Conservation (phyloP, 345 rosid species). For the Brassica carinata region DNA sequence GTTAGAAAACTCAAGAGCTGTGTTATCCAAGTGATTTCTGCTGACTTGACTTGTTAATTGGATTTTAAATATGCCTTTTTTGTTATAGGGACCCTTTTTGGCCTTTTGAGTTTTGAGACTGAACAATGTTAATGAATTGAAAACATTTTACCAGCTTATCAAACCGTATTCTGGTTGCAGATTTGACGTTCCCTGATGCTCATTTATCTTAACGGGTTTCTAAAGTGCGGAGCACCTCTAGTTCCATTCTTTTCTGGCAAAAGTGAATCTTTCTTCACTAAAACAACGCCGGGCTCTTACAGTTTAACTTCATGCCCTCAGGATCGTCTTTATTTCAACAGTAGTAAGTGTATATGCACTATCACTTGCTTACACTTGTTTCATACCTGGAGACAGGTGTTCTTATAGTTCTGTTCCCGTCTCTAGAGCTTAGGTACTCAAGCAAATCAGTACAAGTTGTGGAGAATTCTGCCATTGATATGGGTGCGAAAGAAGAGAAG, state of each 20-base stretch:
- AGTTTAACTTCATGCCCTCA: not conserved
- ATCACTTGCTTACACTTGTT: not conserved
- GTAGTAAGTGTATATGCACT: slow-evolving; percentile 30
- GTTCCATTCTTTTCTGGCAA: slow-evolving; percentile 25
- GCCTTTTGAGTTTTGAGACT: slow-evolving; percentile 9
- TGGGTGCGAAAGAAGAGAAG: slow-evolving; percentile 38
- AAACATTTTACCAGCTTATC: not conserved
- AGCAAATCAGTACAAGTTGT: slow-evolving; percentile 44
- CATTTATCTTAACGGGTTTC: slow-evolving; percentile 32
- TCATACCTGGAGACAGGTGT: not conserved
- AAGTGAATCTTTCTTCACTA: not conserved
- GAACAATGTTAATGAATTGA: not conserved
- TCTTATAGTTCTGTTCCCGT: slow-evolving; percentile 30
- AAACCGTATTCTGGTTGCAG: slow-evolving; percentile 15
- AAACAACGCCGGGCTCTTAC: not conserved
- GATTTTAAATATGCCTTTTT: not conserved
- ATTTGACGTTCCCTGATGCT: slow-evolving; percentile 37
- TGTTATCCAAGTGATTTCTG: not conserved
- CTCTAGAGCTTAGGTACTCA: slow-evolving; percentile 50
- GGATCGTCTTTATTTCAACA: slow-evolving; percentile 15
- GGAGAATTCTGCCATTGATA: slow-evolving; percentile 24
- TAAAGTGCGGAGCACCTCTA: slow-evolving; percentile 27
- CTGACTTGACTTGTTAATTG: slow-evolving; percentile 5
- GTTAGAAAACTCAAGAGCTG: not conserved
- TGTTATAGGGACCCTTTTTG: not conserved